phyloP scores from a whole-genome alignment of 345 rosid genomes.

The Kernera saxatilis region DNA sequence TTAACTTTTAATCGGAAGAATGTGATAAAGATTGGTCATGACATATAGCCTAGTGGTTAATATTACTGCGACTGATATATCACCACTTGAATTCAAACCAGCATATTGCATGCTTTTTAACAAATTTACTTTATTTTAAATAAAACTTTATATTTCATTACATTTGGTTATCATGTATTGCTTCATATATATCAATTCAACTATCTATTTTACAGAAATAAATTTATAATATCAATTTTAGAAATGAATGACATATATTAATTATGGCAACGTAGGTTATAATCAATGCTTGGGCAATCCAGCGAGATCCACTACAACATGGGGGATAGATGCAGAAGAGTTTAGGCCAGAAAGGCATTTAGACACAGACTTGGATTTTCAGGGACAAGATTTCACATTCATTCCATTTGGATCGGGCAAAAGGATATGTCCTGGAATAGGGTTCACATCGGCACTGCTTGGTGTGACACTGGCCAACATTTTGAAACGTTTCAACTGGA shows the following conservation, averaged over 20 bases:
- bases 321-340: constrained; percentile 29
- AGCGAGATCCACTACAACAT: constrained; percentile 16
- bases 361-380: background rate
- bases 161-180: too few relatives aligned
- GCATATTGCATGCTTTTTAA: too few relatives aligned
- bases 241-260: background rate
- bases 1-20: too few relatives aligned
- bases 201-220: too few relatives aligned
- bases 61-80: too few relatives aligned
- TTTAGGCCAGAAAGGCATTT: constrained; percentile 28
- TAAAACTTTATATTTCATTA: too few relatives aligned
- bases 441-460: background rate
- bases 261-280: background rate
- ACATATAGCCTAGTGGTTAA: too few relatives aligned
- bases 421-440: constrained; percentile 12
- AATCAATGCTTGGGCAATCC: constrained; percentile 34
- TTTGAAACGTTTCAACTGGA: constrained; percentile 6
- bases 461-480: constrained; percentile 14
- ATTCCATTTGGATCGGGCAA: constrained; percentile 17
- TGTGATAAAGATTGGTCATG: too few relatives aligned
- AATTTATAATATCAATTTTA: too few relatives aligned
- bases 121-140: too few relatives aligned
- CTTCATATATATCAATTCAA: too few relatives aligned
- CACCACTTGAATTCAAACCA: too few relatives aligned
- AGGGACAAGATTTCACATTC: constrained; percentile 2